Percentiles rank a stretch among this genome's conserved stretches.
phyloP scores from a whole-genome alignment of 2,329 filamentous ascomycete genomes.

The Alternaria gansuensis region DNA sequence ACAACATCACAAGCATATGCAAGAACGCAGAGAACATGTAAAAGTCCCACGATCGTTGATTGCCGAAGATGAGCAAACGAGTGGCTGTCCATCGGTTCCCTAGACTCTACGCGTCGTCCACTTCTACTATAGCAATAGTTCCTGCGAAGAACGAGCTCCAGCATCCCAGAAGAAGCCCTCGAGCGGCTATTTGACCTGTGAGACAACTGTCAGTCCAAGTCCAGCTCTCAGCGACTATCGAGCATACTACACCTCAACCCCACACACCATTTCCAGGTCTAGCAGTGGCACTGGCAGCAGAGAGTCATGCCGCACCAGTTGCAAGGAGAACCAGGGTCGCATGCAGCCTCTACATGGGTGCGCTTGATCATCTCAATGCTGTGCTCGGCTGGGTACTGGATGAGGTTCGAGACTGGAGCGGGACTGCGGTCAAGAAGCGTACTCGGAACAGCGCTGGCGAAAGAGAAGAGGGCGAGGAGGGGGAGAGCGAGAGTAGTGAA shows the following conservation, averaged over 20 bases:
- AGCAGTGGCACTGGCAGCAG: slow-evolving; percentile 19
- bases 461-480: slow-evolving; percentile 5
- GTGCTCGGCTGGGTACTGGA: slow-evolving; percentile 11
- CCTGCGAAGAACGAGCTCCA: neutral
- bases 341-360: slow-evolving; percentile 10
- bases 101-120: neutral
- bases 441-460: slow-evolving; percentile 15
- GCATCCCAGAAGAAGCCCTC: neutral
- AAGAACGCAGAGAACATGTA: neutral
- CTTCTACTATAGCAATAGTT: neutral
- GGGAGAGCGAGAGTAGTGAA: slow-evolving; percentile 8
- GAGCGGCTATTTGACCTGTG: neutral
- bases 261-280: neutral
- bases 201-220: neutral
- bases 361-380: slow-evolving; percentile 19
- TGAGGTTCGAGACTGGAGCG: slow-evolving; percentile 4
- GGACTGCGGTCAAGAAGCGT: slow-evolving; percentile 3
- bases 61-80: neutral
- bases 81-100: neutral
- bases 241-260: neutral
- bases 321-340: slow-evolving; percentile 16
- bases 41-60: neutral
- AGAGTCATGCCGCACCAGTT: slow-evolving; percentile 17
- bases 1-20: neutral
- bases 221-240: neutral